Conservation (phyloP, 139 green algal species). For the Limnomonas spitsbergensis region DNA sequence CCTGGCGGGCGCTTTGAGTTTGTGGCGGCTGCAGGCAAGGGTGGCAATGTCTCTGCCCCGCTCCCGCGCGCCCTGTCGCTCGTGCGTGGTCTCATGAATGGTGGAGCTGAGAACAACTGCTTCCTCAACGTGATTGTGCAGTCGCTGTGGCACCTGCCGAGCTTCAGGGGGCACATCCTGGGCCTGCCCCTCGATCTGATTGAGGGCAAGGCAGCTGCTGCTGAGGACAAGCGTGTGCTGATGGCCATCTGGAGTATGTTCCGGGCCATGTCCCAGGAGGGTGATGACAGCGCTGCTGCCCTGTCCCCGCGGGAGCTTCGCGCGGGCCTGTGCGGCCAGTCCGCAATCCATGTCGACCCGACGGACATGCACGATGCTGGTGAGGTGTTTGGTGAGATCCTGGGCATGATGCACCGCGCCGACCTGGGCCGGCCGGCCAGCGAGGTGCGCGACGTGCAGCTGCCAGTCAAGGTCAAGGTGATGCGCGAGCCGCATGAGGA, state of each 20-base stretch:
- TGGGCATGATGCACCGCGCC: slow-evolving; percentile 62
- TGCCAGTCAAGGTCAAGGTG: slow-evolving; percentile 47
- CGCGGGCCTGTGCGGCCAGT: slow-evolving; percentile 53
- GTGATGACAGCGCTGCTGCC: too few species aligned
- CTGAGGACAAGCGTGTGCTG: slow-evolving; percentile 47
- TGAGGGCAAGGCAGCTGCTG: background rate
- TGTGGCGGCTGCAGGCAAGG: too few species aligned
- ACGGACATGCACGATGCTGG: slow-evolving; percentile 79
- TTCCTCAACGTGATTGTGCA: slow-evolving; percentile 81
- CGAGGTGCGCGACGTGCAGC: slow-evolving; percentile 42
- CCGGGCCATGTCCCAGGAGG: too few species aligned
- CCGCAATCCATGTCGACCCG: slow-evolving; percentile 44
- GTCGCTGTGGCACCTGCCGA: slow-evolving; percentile 60
- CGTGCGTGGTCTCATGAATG: slow-evolving; percentile 61
- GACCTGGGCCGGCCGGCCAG: slow-evolving; percentile 27
- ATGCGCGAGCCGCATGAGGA: too few species aligned
- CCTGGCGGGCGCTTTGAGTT: background rate
- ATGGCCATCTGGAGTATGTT: slow-evolving; percentile 51
- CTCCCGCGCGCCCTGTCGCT: slow-evolving; percentile 29
- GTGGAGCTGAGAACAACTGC: slow-evolving; percentile 64
- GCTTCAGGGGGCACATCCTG: slow-evolving; percentile 43
- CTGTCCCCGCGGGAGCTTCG: slow-evolving; percentile 61
- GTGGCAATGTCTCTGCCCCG: background rate
- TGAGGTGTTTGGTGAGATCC: slow-evolving; percentile 75
- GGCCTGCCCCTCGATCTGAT: background rate